A percentile compares a stretch with the other conserved stretches of the same genome.
These are phyloP conservation scores for Neoboletus brunneissimus DNA, from an alignment of 768 basidiomycete genomes.

Conservation along the genomic window DNA sequence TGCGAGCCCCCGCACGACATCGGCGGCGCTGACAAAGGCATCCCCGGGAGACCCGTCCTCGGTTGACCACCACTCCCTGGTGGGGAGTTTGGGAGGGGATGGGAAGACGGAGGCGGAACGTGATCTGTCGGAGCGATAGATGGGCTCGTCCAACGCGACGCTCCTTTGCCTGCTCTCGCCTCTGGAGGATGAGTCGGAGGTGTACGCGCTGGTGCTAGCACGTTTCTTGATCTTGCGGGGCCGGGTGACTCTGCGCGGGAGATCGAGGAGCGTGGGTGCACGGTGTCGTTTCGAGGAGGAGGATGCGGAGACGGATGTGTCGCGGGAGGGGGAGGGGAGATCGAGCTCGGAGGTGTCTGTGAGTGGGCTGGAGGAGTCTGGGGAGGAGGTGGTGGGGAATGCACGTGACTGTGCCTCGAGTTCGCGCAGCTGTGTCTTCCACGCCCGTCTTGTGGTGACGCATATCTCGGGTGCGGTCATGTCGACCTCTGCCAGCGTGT, in stretches of 20 bases:
- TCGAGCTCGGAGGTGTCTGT: constrained; percentile 19
- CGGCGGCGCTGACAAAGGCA: constrained; percentile 59
- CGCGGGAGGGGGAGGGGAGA: constrained; percentile 16
- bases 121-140: constrained; percentile 55
- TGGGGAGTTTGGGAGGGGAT: constrained; percentile 22
- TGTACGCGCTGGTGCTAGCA: constrained; percentile 14
- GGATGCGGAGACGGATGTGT: constrained; percentile 22
- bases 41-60: constrained; percentile 53
- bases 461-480: constrained; percentile 22
- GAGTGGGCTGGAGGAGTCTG: constrained; percentile 27
- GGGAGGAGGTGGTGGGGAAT: constrained; percentile 7
- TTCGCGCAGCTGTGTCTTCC: constrained; percentile 24
- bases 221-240: constrained; percentile 29
- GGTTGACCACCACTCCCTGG: constrained; percentile 45
- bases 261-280: constrained; percentile 6
- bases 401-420: constrained; percentile 1
- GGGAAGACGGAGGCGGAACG: constrained; percentile 61
- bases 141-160: constrained; percentile 49
- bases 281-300: constrained; percentile 28
- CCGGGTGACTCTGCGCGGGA: constrained; percentile 1
- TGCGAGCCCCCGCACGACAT: constrained; percentile 58
- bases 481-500: neutral
- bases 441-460: constrained; percentile 31
- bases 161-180: constrained; percentile 40
- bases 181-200: constrained; percentile 42